Evolutionary conservation across 129 eudicot species (phyloP), one percentile per base, ranked within the genome.

Genomic region (Flaveria sonorensis): DNA sequence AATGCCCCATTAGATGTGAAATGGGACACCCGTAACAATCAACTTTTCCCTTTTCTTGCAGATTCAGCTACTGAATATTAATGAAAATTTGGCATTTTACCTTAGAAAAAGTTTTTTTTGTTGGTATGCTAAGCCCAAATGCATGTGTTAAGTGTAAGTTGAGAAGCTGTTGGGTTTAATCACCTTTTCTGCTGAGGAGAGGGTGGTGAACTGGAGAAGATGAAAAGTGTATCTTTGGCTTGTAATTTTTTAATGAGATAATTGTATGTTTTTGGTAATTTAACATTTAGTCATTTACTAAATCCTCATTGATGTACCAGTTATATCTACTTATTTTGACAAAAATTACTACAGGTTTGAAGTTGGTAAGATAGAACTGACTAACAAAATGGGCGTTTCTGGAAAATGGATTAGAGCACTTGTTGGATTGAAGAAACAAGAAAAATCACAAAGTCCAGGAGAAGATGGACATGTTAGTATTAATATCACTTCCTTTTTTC

Each of bases 381-480:
- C 12, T 12, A 63, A 68, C 74, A 68, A 63, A 71, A 93, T 93
- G 98, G 98, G 98, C 68, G 90, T 86, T 68, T 86, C 98, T 18
- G 90, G 85, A 70, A 93, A 88, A 81, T 93, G 98, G 98, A 77
- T 90, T 63, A 84, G 72, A 84, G 88, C 96, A 42, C 81, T 93
- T 79, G 81, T 93, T 78, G 97, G 98, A 20, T 71, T 83, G 56
- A 93, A 93, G 89, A 93, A 90, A 77, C 76, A 91, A 55, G 95
- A 93, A 32, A 93, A 84, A 68, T 84, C 96, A 62, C 87, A 76
- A 45, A 83, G 84, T 55, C 81, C 85, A 1, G 91, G 83, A 56
- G 88, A 87, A 62, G 86, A 87, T 82, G 97, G 86, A 73, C 88
- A 82, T 72, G 97, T 88, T 68, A 72, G 90, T 88, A 51, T 56